A percentile compares a stretch with the other conserved stretches of the same genome.
phyloP scores from a whole-genome alignment of 2,329 filamentous ascomycete species.

The Cercospora sp. region DNA sequence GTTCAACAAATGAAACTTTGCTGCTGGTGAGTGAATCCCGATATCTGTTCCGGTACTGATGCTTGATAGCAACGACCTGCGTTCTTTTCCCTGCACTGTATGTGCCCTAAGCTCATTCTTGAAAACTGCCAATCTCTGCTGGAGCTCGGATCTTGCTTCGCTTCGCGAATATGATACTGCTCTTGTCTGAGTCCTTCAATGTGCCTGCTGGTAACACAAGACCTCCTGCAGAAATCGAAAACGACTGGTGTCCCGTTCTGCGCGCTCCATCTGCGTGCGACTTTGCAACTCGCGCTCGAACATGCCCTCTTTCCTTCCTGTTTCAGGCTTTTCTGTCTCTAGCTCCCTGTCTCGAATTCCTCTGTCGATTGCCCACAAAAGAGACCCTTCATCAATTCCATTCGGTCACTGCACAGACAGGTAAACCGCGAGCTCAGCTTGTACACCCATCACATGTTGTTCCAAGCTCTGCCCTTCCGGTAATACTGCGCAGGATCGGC shows the following conservation, averaged over 20 bases:
- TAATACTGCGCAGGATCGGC: conserved; percentile 13
- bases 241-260: background rate
- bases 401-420: background rate
- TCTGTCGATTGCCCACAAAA: background rate
- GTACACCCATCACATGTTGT: conserved; percentile 7
- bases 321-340: background rate
- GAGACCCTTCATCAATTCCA: background rate
- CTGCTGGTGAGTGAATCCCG: background rate
- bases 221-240: background rate
- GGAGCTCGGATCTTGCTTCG: background rate
- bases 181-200: background rate
- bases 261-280: background rate
- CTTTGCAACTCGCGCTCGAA: conserved; percentile 6
- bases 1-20: background rate
- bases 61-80: background rate
- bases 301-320: background rate
- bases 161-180: background rate
- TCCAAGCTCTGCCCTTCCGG: conserved; percentile 14
- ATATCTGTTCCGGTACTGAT: background rate
- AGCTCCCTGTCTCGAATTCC: background rate
- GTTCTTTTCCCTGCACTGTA: background rate
- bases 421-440: background rate
- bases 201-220: background rate
- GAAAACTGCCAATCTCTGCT: background rate
- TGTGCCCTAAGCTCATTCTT: too few species aligned